These are phyloP conservation scores for Periconia macrospinosa DNA, from an alignment of 2,329 filamentous ascomycete genomes.

Conservation along the genomic window DNA sequence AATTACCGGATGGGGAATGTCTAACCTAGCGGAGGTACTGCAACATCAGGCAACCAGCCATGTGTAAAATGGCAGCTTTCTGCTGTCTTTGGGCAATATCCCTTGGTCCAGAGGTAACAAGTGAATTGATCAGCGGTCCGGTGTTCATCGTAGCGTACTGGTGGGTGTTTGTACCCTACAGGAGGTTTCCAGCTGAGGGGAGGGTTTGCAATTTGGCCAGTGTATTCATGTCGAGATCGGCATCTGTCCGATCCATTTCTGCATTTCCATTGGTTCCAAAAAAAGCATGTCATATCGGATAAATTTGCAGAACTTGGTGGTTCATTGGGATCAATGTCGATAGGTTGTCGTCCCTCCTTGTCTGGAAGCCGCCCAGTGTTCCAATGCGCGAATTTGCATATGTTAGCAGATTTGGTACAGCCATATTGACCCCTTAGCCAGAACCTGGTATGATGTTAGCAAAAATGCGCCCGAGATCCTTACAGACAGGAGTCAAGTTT, in stretches of 20 bases:
- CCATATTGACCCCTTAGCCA: conserved; percentile 16
- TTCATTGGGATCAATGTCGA: conserved; percentile 6
- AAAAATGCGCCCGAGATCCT: background rate
- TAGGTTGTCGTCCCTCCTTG: background rate
- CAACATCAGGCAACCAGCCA: conserved; percentile 16
- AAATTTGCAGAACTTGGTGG: background rate
- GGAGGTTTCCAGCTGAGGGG: background rate
- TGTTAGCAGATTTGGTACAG: conserved; percentile 10
- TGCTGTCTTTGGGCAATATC: conserved; percentile 8
- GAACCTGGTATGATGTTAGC: background rate
- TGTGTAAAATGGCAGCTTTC: conserved; percentile 15
- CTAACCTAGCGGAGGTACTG: conserved; percentile 1
- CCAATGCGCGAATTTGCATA: conserved; percentile 18
- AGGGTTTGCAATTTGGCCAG: background rate
- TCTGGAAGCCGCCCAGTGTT: conserved; percentile 11
- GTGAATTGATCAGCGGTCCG: background rate
- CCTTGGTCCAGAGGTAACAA: conserved; percentile 15
- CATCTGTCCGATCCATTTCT: background rate
- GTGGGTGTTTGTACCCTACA: background rate
- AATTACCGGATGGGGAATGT: background rate
- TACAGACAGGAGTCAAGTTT: no score
- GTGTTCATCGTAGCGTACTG: background rate
- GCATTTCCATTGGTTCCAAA: background rate
- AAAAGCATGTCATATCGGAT: background rate
- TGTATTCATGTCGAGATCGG: background rate